Percentiles rank a stretch among this genome's conserved stretches.
These are phyloP conservation scores for Phytophthora kernoviae DNA, from an alignment of 352 stramenopile species.

Conservation along the genomic window DNA sequence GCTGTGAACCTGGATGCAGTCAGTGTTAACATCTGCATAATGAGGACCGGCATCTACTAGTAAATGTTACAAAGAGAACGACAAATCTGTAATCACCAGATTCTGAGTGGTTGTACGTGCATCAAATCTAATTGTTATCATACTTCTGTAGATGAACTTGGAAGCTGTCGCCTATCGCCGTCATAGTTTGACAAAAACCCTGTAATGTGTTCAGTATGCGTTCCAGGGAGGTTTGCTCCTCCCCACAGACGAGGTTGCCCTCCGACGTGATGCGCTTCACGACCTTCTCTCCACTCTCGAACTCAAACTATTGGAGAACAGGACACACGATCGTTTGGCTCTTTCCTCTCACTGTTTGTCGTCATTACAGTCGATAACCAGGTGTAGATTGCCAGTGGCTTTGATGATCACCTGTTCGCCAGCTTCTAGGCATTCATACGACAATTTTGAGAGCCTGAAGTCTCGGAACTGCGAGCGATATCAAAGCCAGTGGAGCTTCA, in stretches of 20 bases:
- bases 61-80: too few species aligned
- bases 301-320: conserved; percentile 52
- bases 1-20: too few species aligned
- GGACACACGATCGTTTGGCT: conserved; percentile 24
- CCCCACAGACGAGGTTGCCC: conserved; percentile 44
- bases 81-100: too few species aligned
- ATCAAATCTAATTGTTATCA: too few species aligned
- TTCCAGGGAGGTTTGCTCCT: conserved; percentile 20
- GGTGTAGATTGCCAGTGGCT: conserved; percentile 24
- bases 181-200: too few species aligned
- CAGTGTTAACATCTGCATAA: too few species aligned
- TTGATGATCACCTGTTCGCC: conserved; percentile 44
- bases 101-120: too few species aligned
- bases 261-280: conserved; percentile 52
- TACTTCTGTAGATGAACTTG: too few species aligned
- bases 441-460: conserved; percentile 44
- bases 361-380: conserved; percentile 18
- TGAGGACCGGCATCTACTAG: too few species aligned
- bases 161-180: too few species aligned
- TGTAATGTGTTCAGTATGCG: conserved; percentile 26
- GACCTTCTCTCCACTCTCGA: conserved; percentile 25
- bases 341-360: too few species aligned
- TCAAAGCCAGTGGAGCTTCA: conserved; percentile 46
- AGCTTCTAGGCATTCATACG: conserved; percentile 30
- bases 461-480: conserved; percentile 46